Evolutionary conservation across 306 rosid species (phyloP).

Genomic region (Prunus mongolica): DNA sequence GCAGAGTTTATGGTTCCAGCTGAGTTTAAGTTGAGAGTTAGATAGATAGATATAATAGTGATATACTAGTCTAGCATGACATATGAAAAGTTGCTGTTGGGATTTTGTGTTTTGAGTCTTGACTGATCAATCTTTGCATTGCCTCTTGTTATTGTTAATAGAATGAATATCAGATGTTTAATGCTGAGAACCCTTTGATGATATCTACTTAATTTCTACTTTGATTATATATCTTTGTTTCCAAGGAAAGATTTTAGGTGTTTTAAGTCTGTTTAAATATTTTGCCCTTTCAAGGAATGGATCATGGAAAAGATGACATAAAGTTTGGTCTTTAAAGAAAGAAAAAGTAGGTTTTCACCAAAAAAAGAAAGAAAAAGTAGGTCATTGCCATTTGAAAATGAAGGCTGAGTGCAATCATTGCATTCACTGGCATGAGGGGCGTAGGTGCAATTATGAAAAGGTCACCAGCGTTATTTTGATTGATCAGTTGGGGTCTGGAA

Average conservation of each 20-base stretch:
- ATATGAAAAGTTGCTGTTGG: slow-evolving; percentile 6
- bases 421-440: neutral
- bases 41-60: slow-evolving; percentile 16
- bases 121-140: slow-evolving; percentile 12
- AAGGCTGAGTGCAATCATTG: neutral
- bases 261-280: neutral
- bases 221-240: neutral
- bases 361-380: too few relatives aligned
- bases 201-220: neutral
- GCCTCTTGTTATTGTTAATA: slow-evolving; percentile 5
- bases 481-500: neutral
- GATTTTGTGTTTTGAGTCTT: neutral
- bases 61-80: slow-evolving; percentile 18
- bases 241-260: neutral
- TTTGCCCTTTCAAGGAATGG: neutral
- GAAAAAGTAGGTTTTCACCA: neutral
- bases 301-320: neutral
- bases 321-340: neutral
- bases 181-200: neutral
- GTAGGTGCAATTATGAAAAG: neutral
- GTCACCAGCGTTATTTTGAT: neutral
- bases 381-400: neutral
- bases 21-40: slow-evolving; percentile 22
- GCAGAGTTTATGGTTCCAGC: slow-evolving; percentile 4
- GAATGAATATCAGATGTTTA: neutral